Evolutionary conservation across 202 grass and related monocot species (phyloP).

Genomic region (Elaeis oleifera): DNA sequence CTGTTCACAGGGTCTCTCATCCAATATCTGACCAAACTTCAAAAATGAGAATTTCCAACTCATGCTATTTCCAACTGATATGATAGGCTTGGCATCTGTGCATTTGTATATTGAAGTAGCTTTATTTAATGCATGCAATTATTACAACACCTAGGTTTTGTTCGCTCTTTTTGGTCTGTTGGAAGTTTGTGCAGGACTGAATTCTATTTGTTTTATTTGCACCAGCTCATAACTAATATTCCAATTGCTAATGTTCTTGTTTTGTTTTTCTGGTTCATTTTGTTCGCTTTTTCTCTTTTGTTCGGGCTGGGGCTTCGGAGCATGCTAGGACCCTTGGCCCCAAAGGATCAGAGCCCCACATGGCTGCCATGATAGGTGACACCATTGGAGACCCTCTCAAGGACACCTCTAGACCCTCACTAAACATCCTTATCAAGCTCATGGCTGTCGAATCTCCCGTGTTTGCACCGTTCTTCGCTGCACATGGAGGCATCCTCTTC

Average conservation of each 20-base stretch:
- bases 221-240: neutral
- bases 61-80: too few relatives aligned
- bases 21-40: too few relatives aligned
- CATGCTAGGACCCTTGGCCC: constrained; percentile 67
- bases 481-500: constrained; percentile 79
- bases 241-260: neutral
- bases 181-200: too few relatives aligned
- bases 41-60: too few relatives aligned
- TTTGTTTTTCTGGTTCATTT: too few relatives aligned
- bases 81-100: too few relatives aligned
- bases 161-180: too few relatives aligned
- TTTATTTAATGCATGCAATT: too few relatives aligned
- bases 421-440: constrained; percentile 99
- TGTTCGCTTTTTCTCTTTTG: constrained; percentile 8
- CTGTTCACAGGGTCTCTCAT: too few relatives aligned
- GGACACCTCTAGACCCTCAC: constrained; percentile 83
- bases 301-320: constrained; percentile 66
- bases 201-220: too few relatives aligned
- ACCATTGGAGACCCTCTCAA: constrained; percentile 96
- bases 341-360: constrained; percentile 91
- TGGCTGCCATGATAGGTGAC: constrained; percentile 85
- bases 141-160: too few relatives aligned
- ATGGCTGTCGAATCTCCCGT: constrained; percentile 90
- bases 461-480: constrained; percentile 83
- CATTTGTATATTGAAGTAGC: too few relatives aligned